Conservation (phyloP, 169 alveolate species). For the Plasmodium gaboni region DNA sequence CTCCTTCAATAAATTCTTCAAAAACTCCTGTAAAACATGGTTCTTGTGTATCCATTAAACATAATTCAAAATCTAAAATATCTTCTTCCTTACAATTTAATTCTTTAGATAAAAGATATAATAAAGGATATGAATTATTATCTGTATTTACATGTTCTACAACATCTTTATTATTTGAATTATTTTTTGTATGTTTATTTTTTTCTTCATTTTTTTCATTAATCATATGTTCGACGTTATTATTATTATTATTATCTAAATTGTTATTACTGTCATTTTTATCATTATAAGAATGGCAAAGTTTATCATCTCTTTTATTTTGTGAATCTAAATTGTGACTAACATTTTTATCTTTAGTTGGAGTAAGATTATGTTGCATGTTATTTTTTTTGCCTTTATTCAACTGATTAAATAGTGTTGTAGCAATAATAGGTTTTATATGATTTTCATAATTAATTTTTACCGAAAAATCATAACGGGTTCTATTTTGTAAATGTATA, state of each 20-base stretch:
- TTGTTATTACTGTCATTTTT: background rate
- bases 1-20: constrained; percentile 95
- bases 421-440: constrained; percentile 89
- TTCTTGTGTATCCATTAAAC: constrained; percentile 93
- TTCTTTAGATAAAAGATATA: constrained; percentile 75
- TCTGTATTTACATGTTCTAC: constrained; percentile 5
- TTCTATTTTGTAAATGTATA: constrained; percentile 91
- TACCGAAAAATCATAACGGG: constrained; percentile 85
- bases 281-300: background rate
- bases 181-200: background rate
- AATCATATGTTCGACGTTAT: background rate
- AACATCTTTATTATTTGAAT: constrained; percentile 8
- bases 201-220: background rate
- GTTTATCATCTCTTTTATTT: background rate
- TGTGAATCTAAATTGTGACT: background rate
- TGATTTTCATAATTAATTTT: constrained; percentile 90
- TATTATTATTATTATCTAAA: background rate
- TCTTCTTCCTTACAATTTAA: constrained; percentile 79
- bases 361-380: too few species aligned
- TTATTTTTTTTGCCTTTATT: background rate
- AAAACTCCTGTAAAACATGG: constrained; percentile 94
- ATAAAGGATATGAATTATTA: constrained; percentile 34
- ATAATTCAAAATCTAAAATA: constrained; percentile 91
- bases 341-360: background rate
- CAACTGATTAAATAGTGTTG: constrained; percentile 42